Conservation (phyloP, 805 yeast genomes). For the Teunomyces cretensis region DNA sequence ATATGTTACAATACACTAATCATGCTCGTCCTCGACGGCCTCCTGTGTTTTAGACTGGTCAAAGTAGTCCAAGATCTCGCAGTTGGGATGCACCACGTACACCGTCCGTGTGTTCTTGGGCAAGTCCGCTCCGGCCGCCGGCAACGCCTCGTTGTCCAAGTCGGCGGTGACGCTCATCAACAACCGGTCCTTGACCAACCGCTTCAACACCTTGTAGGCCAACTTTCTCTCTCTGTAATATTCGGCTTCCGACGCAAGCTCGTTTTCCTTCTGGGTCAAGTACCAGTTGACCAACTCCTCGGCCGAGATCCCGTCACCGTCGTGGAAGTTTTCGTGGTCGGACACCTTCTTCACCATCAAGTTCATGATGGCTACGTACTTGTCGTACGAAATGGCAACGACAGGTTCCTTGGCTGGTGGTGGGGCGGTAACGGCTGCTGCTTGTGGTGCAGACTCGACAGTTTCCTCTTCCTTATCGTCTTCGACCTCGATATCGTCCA, state of each 20-base stretch:
- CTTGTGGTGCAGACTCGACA: no score
- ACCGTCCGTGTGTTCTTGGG: slow-evolving; percentile 29
- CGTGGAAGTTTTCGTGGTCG: slow-evolving; percentile 47
- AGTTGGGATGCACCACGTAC: slow-evolving; percentile 70
- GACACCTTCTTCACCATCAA: slow-evolving; percentile 63
- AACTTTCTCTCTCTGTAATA: slow-evolving; percentile 68
- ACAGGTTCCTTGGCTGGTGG: no score
- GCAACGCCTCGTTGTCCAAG: slow-evolving; percentile 28
- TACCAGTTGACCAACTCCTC: slow-evolving; percentile 79
- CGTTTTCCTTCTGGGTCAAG: slow-evolving; percentile 68
- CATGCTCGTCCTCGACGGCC: slow-evolving; percentile 10
- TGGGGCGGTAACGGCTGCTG: no score
- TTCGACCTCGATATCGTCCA: slow-evolving; percentile 85
- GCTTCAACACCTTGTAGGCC: slow-evolving; percentile 75
- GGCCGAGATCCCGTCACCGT: slow-evolving; percentile 63
- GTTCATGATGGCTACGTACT: slow-evolving; percentile 82
- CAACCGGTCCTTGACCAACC: slow-evolving; percentile 81
- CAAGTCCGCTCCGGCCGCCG: slow-evolving; percentile 16
- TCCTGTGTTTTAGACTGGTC: slow-evolving; percentile 35
- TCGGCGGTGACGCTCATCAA: slow-evolving; percentile 54
- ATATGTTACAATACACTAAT: slow-evolving; percentile 1
- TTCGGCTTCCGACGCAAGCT: slow-evolving; percentile 65
- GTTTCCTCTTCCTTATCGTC: slow-evolving; percentile 35
- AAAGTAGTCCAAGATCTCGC: slow-evolving; percentile 70
- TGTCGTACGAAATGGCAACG: slow-evolving; percentile 68